Conservation (phyloP, 2,329 filamentous ascomycete genomes). For the Lithohypha guttulata region DNA sequence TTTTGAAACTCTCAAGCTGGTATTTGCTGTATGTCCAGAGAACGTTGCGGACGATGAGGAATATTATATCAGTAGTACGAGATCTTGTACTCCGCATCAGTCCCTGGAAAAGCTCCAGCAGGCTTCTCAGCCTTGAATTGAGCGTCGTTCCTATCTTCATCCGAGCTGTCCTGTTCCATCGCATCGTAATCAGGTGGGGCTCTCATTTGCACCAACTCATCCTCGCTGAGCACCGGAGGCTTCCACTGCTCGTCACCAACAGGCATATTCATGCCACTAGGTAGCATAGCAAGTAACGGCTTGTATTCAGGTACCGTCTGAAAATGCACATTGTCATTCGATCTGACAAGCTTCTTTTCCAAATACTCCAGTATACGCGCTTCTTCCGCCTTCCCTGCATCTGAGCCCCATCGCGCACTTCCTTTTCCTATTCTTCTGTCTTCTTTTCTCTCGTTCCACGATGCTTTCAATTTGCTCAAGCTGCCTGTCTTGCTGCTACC, state of each 20-base stretch:
- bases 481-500: conserved; percentile 20
- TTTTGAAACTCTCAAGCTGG: too few relatives aligned
- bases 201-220: conserved; percentile 49
- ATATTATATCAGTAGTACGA: conserved; percentile 9
- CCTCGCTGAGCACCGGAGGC: conserved; percentile 53
- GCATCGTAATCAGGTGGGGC: conserved; percentile 44
- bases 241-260: conserved; percentile 38
- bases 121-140: conserved; percentile 23
- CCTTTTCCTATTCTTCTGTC: conserved; percentile 63
- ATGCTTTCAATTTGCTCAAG: conserved; percentile 16
- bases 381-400: conserved; percentile 79
- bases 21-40: too few relatives aligned
- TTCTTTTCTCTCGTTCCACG: conserved; percentile 23
- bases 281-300: conserved; percentile 65
- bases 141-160: conserved; percentile 34
- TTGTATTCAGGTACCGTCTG: conserved; percentile 63
- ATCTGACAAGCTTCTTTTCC: conserved; percentile 77
- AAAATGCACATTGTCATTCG: conserved; percentile 87
- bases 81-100: conserved; percentile 16
- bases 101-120: conserved; percentile 28
- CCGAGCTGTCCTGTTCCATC: conserved; percentile 13
- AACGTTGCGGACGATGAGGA: too few relatives aligned
- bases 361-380: conserved; percentile 75
- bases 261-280: conserved; percentile 80
- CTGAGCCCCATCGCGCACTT: conserved; percentile 58